Base-by-base conservation (phyloP, 148 eudicot genomes). In the Chenopodium formosanum region DNA sequence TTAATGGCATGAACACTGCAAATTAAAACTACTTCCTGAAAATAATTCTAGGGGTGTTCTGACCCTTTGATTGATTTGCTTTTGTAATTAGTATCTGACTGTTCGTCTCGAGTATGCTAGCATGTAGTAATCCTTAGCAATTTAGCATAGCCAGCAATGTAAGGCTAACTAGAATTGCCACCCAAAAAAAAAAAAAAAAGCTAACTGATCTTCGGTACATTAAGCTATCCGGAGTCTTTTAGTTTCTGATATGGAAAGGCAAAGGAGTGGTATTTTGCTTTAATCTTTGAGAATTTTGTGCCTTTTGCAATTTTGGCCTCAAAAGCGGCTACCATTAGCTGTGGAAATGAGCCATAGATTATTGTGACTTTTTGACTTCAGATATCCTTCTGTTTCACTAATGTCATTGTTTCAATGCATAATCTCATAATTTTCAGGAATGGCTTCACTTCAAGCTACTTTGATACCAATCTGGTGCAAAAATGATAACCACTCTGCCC, bases 371-470 rank as follows among this genome's bases (percentile, higher is more conserved):
- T 48, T 5, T 47, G 37, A 40, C 19, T 73, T 73, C 70, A 34
- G 14, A 23, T 60, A 23, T 37, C 4, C 40, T 73, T 9, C 2
- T 73, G 29, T 20, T 22, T 65, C 5, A 40, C 44, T 5, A 40
- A 40, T 40, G 44, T 40, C 17, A 32, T 7, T 47, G 6, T 64
- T 74, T 50, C 69, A 46, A 76, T 75, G 50, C 40, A 31, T 75
- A 10, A 16, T 19, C 25, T 83, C 74, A 70, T 80, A 9, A 50
- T 32, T 82, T 82, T 79, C 85, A 88, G 85, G 83, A 52, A 96
- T 96, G 99, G 98, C 97, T 2, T 88, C 93, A 1, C 73, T 92
- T 77, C 94, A 94, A 76, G 85, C 94, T 82, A 86, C 97, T 74
- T 84, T 92, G 86, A 82, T 91, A 27, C 88, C 98, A 75, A 83